Evolutionary conservation across 768 basidiomycete genomes (phyloP), one percentile per base, ranked within the genome.

Genomic region (Pisolithus marmoratus): DNA sequence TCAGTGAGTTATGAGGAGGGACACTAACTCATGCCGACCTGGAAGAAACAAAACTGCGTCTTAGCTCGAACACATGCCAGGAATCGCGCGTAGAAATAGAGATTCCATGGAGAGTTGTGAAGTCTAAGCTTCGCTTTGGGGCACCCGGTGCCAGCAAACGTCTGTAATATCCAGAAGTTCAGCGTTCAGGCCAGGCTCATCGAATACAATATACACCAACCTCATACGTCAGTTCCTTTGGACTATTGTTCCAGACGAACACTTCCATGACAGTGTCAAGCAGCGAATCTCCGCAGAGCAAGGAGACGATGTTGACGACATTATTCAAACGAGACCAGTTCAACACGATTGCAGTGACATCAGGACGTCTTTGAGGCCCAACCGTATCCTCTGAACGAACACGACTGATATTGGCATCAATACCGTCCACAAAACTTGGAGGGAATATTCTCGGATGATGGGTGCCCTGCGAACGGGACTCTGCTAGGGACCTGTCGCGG

Each of bases 321-420:
- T 87, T 88, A 0, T 74, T 67, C 22, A 84, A 73, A 17, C 83
- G 76, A 46, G 79, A 81, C 85, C 84, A 87, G 63, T 86, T 87
- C 40, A 86, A 69, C 37, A 87, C 60, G 38, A 86, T 68, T 7
- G 77, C 79, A 6, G 81, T 82, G 12, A 77, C 77, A 54, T 80
- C 72, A 56, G 72, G 70, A 52, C n/a, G 47, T 11, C 48, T 44
- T 8, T 34, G 38, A 36, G 42, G 11, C 12, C 45, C 15, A 31
- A 47, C 27, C 8, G 43, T 3, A 29, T 27, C 17, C 5, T 19
- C 12, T 7, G 23, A 45, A 45, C 5, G 43, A 14, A 17, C 24
- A 24, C 24, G 43, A 45, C 24, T 45, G 26, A 27, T 45, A n/a
- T 45, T 45, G 6, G 12, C 9, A 17, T n/a, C 26, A 44, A 11